Percentiles rank a stretch among this genome's conserved stretches.
These are phyloP conservation scores for Phytophthora crassamura DNA, from an alignment of 352 stramenopile genomes.

Conservation along the genomic window DNA sequence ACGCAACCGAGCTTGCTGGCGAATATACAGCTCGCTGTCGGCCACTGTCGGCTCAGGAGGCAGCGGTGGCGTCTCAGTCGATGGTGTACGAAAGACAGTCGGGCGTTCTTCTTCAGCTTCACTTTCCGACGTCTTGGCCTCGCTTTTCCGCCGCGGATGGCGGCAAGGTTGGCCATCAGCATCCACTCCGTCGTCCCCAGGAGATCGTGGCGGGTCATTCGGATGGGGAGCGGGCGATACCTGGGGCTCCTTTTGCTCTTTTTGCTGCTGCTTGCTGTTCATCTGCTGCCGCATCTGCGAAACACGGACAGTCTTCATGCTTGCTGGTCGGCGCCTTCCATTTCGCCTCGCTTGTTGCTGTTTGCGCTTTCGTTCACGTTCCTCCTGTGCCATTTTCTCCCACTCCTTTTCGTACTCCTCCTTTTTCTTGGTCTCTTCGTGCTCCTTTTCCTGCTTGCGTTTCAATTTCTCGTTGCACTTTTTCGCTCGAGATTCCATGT, in stretches of 20 bases:
- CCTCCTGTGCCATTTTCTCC: conserved; percentile 90
- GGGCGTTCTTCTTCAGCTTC: conserved; percentile 50
- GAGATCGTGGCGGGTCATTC: conserved; percentile 30
- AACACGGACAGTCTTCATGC: conserved; percentile 84
- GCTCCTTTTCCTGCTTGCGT: conserved; percentile 74
- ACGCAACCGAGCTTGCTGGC: conserved; percentile 82
- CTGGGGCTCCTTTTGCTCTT: conserved; percentile 42
- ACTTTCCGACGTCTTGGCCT: conserved; percentile 66
- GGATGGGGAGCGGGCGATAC: conserved; percentile 17
- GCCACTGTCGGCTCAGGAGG: conserved; percentile 74
- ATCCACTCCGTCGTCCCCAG: conserved; percentile 41
- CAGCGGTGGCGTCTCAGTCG: conserved; percentile 53
- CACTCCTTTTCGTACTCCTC: conserved; percentile 91
- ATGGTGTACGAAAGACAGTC: conserved; percentile 9
- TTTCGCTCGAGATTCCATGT: conserved; percentile 84
- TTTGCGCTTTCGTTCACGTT: conserved; percentile 82
- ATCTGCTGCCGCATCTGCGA: conserved; percentile 88
- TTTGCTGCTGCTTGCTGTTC: conserved; percentile 71
- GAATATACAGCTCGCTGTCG: conserved; percentile 80
- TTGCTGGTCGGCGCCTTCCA: conserved; percentile 70
- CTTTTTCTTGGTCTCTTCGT: conserved; percentile 78
- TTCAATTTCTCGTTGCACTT: conserved; percentile 84
- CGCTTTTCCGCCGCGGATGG: conserved; percentile 46
- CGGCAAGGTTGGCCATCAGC: conserved; percentile 38
- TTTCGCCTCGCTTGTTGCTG: conserved; percentile 77